Base-by-base conservation (phyloP, 768 basidiomycete genomes). In the Favolaschia claudopus region DNA sequence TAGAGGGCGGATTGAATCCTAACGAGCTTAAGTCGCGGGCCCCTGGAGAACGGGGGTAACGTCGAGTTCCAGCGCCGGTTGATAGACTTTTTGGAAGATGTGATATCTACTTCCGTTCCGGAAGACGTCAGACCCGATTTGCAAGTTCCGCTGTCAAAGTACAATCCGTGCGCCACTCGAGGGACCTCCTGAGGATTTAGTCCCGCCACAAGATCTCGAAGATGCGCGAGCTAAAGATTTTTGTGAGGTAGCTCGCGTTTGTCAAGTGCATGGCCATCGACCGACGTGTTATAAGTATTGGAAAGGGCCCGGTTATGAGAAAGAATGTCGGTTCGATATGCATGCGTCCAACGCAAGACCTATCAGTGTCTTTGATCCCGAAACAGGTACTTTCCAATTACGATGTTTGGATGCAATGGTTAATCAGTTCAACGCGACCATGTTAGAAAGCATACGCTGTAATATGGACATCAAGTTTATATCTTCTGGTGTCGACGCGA, bases 401-500 rank as follows among this genome's bases (percentile, higher is more conserved):
- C 40, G 37, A 1, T 44, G 40, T 34, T 27, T 55, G 31, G 53
- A 55, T 36, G 53, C 39, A 5, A 15, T 55, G 29, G 42, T 55
- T 8, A 55, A 55, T 9, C 42, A 55, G n/a, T 55, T 33, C 42
- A 55, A 55, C 22, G 27, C 32, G 22, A 55, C 53, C 5, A 33
- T 44, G 13, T 20, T 55, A 17, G 28, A 36, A 3, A 28, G 39
- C 5, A 27, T 64, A 22, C 44, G 62, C 7, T 66, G 57, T 22
- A n/a, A n/a, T n/a, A n/a, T n/a, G n/a, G n/a, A n/a, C n/a, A n/a
- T n/a, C n/a, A n/a, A n/a, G n/a, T n/a, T 58, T 39, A 71, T 74
- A n/a, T 63, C 64, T 8, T 72, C 71, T 5, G 71, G 73, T 1
- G 36, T 59, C 20, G 62, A 62, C 8, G 70, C 73, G 1, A 74